These are phyloP conservation scores for Corymbia citriodora DNA, from an alignment of 441 rosid genomes.

Conservation along the genomic window DNA sequence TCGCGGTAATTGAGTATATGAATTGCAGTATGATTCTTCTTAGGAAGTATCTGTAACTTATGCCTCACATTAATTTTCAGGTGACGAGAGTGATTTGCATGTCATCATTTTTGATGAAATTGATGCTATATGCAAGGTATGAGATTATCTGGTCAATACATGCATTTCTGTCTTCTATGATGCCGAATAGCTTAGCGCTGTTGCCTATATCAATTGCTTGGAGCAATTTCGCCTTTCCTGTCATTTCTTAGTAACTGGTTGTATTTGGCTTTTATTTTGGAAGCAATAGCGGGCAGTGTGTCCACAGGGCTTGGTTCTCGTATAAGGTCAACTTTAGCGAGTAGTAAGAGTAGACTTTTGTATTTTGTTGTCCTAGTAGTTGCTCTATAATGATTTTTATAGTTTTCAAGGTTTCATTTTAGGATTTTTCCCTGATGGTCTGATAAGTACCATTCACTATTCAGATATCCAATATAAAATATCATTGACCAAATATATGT, in stretches of 20 bases:
- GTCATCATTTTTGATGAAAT: slow-evolving; percentile 97
- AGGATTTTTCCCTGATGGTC: neutral
- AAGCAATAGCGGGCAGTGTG: neutral
- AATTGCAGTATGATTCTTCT: neutral
- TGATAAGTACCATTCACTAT: neutral
- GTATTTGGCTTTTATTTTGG: neutral
- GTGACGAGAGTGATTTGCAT: slow-evolving; percentile 95
- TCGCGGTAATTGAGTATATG: slow-evolving; percentile 41
- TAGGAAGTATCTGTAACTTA: slow-evolving; percentile 1
- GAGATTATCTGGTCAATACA: neutral
- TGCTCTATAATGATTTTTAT: neutral
- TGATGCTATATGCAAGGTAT: slow-evolving; percentile 99
- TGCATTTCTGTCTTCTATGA: neutral
- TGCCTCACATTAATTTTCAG: slow-evolving; percentile 34
- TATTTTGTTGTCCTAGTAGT: neutral
- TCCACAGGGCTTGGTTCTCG: neutral
- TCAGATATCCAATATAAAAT: neutral
- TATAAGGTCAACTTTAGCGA: neutral
- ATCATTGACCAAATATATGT: neutral
- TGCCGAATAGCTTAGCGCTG: neutral
- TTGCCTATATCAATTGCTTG: neutral
- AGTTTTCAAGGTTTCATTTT: neutral
- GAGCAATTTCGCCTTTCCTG: neutral
- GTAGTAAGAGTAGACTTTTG: neutral
- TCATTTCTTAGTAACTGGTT: neutral